Conservation (phyloP, 306 rosid genomes). For the Senna siamea region DNA sequence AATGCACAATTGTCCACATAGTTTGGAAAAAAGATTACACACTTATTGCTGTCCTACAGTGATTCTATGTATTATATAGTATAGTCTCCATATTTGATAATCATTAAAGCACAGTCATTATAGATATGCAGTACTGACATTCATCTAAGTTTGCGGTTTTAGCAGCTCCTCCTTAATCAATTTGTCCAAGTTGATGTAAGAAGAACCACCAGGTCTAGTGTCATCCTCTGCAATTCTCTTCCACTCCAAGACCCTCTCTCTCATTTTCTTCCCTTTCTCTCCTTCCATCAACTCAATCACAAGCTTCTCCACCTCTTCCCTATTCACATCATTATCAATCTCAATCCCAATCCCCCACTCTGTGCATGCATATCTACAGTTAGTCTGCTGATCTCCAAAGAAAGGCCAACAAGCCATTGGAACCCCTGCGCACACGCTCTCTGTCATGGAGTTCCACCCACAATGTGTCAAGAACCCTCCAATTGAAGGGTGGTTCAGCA, state of each 20-base stretch:
- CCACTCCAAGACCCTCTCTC: background rate
- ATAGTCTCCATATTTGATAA: too few relatives aligned
- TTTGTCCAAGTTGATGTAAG: background rate
- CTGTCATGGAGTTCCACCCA: background rate
- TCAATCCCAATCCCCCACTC: conserved; percentile 1
- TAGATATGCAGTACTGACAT: too few relatives aligned
- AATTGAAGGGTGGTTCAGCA: background rate
- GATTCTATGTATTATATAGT: too few relatives aligned
- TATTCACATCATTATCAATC: background rate
- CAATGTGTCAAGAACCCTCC: background rate
- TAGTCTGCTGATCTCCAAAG: background rate
- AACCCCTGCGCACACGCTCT: background rate
- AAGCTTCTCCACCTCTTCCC: background rate
- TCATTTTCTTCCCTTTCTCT: background rate
- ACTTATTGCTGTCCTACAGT: too few relatives aligned
- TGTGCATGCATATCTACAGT: background rate
- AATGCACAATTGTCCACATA: too few relatives aligned
- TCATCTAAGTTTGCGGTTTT: background rate
- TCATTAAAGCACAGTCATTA: too few relatives aligned
- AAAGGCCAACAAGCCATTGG: background rate
- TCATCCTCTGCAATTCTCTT: background rate
- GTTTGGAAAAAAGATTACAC: too few relatives aligned
- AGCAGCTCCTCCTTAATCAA: background rate
- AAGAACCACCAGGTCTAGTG: background rate
- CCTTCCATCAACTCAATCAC: background rate